phyloP scores from a whole-genome alignment of 805 yeast species.

The Sungouiozyma ichnusensis region DNA sequence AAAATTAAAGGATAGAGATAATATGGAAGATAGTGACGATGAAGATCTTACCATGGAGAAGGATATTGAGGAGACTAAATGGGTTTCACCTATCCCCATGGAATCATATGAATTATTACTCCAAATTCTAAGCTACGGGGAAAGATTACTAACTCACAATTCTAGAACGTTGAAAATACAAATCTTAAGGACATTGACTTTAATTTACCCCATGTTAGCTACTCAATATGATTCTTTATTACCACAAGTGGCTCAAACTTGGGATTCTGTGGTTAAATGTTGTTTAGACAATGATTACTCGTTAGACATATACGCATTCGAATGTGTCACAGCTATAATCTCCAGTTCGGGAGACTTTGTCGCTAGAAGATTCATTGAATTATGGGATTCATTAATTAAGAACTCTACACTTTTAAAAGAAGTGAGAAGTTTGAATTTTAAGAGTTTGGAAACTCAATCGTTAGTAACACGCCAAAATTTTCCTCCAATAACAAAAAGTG shows the following conservation, averaged over 20 bases:
- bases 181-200: conserved; percentile 40
- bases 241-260: conserved; percentile 25
- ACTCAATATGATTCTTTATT: conserved; percentile 29
- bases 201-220: conserved; percentile 43
- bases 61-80: conserved; percentile 30
- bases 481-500: conserved; percentile 16
- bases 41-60: conserved; percentile 14
- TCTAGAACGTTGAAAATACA: conserved; percentile 47
- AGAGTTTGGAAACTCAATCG: not conserved
- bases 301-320: conserved; percentile 16
- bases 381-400: conserved; percentile 16
- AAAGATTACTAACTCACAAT: conserved; percentile 56
- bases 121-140: conserved; percentile 58
- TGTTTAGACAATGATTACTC: conserved; percentile 15
- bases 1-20: conserved; percentile 12
- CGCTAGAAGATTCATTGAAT: conserved; percentile 20
- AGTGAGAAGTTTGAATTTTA: not conserved
- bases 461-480: conserved; percentile 6
- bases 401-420: conserved; percentile 10
- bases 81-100: conserved; percentile 62
- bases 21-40: conserved; percentile 24
- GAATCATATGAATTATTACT: conserved; percentile 48
- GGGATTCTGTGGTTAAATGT: conserved; percentile 20
- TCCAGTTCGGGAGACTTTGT: conserved; percentile 19
- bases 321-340: conserved; percentile 14